Conservation (phyloP, 2,329 filamentous ascomycete species). For the Colletotrichum cordylinicola region DNA sequence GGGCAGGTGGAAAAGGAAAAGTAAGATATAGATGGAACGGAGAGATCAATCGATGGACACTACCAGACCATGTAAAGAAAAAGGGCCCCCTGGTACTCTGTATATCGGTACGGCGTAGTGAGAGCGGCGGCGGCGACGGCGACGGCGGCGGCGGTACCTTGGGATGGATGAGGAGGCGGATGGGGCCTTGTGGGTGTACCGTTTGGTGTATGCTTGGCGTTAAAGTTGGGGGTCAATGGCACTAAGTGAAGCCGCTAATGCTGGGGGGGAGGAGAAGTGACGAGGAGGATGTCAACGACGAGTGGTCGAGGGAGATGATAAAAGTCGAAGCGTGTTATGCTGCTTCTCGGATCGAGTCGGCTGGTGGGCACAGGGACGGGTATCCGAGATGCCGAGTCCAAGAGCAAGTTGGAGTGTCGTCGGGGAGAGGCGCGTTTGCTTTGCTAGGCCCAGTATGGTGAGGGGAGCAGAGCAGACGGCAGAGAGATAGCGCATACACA, state of each 20-base stretch:
- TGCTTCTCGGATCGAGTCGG: background rate
- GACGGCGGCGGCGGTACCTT: background rate
- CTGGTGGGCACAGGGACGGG: background rate
- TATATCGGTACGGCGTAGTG: background rate
- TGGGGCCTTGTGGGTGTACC: constrained; percentile 4
- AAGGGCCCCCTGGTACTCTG: constrained; percentile 1
- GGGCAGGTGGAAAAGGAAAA: background rate
- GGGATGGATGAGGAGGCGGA: constrained; percentile 12
- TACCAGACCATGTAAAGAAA: constrained; percentile 27
- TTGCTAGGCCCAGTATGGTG: background rate
- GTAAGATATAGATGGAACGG: constrained; percentile 2
- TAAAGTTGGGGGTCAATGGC: constrained; percentile 12
- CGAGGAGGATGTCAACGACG: background rate
- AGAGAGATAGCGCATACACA: background rate
- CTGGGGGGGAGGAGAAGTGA: background rate
- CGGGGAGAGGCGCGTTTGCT: background rate
- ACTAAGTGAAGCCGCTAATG: constrained; percentile 14
- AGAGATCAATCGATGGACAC: background rate
- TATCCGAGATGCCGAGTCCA: background rate
- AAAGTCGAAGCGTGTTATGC: background rate
- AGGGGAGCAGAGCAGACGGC: background rate
- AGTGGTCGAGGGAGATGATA: background rate
- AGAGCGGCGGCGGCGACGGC: background rate
- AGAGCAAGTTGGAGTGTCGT: background rate
- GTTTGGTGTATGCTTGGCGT: constrained; percentile 10